Evolutionary conservation across 306 rosid genomes (phyloP), one percentile per base, ranked within the genome.

Genomic region (Vicia faba): DNA sequence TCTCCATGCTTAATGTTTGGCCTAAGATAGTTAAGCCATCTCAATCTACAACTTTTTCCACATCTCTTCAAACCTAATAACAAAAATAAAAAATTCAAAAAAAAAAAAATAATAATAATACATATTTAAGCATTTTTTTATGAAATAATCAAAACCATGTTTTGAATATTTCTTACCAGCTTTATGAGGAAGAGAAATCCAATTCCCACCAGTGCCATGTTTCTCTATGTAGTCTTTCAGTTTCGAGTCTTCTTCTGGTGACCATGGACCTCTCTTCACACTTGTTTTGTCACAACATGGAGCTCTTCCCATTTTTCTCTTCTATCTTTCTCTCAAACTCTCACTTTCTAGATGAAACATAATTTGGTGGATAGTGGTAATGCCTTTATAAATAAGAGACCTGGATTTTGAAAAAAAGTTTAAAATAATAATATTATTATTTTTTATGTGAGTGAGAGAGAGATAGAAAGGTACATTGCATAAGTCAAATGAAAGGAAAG

Each of bases 221-320:
- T 86, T 93, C 25, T 88, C 82, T 3, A 93, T 89, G 87, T 81
- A 83, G 0, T 93, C 89, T 69, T 83, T 93, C 2, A 93, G 95
- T 86, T 83, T 84, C 10, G 84, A 62, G 63, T 93, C 98, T 84
- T 93, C 98, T 83, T 93, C 97, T 3, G 97, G 95, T 4, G 98
- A 89, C 98, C 98, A 93, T 63, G 98, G 98, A 39, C 98, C 98
- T 71, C 86, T 93, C 96, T 93, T 93, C 62, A 93, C 98, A 74
- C 82, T 93, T 53, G 98, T 88, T 66, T 93, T 93, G 85, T 93
- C 98, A 74, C 98, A 93, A 57, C 98, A 93, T 62, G 98, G 98
- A 77, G 98, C 97, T 67, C 98, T 89, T 51, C 98, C 98, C 98
- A 89, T 93, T 48, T 48, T 40, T 51, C 77, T 80, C 70, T 46